phyloP scores from a whole-genome alignment of 1,284 basidiomycete genomes.

The Erythrobasidium hasegawianum region DNA sequence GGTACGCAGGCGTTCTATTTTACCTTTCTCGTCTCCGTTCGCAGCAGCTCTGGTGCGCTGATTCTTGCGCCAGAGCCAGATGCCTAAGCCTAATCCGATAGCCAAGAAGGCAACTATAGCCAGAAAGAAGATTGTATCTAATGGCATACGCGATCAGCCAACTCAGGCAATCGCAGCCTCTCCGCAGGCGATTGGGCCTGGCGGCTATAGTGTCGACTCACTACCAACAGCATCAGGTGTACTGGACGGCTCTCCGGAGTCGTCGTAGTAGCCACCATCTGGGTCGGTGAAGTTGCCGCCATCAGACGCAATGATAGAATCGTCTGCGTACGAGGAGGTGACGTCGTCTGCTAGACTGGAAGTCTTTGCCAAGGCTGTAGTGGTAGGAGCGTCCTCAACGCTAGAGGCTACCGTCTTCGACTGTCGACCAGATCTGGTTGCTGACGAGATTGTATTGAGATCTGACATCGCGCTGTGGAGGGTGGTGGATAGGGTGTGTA shows the following conservation, averaged over 20 bases:
- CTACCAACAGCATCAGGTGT: slow-evolving; percentile 4
- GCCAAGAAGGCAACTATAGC: slow-evolving; percentile 29
- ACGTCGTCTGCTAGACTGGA: not conserved
- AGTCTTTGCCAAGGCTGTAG: not conserved
- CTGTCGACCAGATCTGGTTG: not conserved
- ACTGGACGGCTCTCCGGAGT: not conserved
- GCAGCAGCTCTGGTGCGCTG: slow-evolving; percentile 1
- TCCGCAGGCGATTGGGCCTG: not conserved
- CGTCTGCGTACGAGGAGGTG: not conserved
- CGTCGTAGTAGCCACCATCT: not conserved
- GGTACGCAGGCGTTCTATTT: too few relatives aligned
- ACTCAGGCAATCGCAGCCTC: too few relatives aligned
- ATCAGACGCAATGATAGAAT: not conserved
- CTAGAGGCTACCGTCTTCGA: not conserved
- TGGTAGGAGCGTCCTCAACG: not conserved
- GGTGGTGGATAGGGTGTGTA: not conserved
- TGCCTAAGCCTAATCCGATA: slow-evolving; percentile 18
- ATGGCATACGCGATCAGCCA: too few relatives aligned
- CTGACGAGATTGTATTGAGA: not conserved
- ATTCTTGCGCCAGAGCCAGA: slow-evolving; percentile 28
- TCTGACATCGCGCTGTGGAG: slow-evolving; percentile 6
- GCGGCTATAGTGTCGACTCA: too few relatives aligned
- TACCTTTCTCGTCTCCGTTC: not conserved
- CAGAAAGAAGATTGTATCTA: slow-evolving; percentile 31
- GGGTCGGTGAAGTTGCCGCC: not conserved